phyloP scores from a whole-genome alignment of 345 rosid species.

The Melaleuca alternifolia region DNA sequence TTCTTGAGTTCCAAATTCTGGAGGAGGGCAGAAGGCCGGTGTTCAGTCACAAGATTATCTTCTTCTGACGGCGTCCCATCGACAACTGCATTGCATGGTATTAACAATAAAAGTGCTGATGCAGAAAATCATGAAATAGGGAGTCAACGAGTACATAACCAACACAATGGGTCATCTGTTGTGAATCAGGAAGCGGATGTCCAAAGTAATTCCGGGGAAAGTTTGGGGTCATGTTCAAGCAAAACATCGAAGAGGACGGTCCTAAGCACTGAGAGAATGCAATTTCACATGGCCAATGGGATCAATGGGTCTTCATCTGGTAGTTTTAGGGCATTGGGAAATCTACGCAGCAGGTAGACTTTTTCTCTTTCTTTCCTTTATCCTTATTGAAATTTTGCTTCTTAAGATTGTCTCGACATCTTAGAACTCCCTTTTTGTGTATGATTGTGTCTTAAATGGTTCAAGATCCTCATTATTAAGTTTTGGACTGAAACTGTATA shows the following conservation, averaged over 20 bases:
- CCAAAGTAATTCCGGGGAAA: conserved; percentile 11
- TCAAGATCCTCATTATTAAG: background rate
- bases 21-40: conserved; percentile 58
- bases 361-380: background rate
- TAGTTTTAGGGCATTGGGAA: conserved; percentile 11
- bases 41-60: conserved; percentile 25
- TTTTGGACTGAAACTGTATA: background rate
- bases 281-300: conserved; percentile 9
- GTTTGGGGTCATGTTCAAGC: conserved; percentile 16
- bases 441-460: background rate
- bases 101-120: background rate
- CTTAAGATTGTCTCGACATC: background rate
- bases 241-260: conserved; percentile 16
- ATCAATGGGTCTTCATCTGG: conserved; percentile 16
- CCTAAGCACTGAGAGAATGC: conserved; percentile 15
- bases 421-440: background rate
- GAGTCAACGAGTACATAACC: conserved; percentile 18
- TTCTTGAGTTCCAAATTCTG: conserved; percentile 83
- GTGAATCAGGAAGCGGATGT: conserved; percentile 9
- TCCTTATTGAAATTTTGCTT: background rate
- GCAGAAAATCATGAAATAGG: conserved; percentile 11
- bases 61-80: conserved; percentile 16
- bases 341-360: conserved; percentile 29
- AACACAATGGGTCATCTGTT: conserved; percentile 3
- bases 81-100: background rate